A percentile compares a stretch with the other conserved stretches of the same genome.
Evolutionary conservation across 2,329 filamentous ascomycete species (phyloP).

Genomic region (Botryotinia calthae): DNA sequence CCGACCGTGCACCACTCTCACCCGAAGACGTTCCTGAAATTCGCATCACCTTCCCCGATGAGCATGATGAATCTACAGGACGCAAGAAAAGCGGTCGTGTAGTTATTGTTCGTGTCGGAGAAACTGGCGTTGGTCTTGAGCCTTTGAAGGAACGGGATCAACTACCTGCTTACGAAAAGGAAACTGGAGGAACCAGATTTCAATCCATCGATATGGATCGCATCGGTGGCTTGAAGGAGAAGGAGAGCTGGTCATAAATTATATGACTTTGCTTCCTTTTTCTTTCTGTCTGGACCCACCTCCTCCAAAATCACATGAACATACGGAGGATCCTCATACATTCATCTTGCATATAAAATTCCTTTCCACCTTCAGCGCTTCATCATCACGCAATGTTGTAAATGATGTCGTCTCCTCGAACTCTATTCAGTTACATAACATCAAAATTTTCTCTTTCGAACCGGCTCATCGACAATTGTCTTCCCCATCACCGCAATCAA

Average conservation of each 20-base stretch:
- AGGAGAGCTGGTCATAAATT: constrained; percentile 44
- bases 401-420: constrained; percentile 13
- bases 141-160: constrained; percentile 72
- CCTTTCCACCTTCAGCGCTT: constrained; percentile 12
- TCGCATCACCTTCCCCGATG: constrained; percentile 95
- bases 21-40: constrained; percentile 91
- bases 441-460: constrained; percentile 1
- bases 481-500: constrained; percentile 7
- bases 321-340: constrained; percentile 20
- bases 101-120: constrained; percentile 86
- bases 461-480: background rate
- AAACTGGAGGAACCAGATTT: constrained; percentile 69
- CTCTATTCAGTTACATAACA: constrained; percentile 10
- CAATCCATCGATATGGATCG: constrained; percentile 92
- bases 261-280: background rate
- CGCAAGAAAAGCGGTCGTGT: constrained; percentile 81
- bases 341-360: constrained; percentile 21
- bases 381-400: constrained; percentile 17
- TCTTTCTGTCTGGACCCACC: background rate
- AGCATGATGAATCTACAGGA: constrained; percentile 76
- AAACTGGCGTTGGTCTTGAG: constrained; percentile 83
- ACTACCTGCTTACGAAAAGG: constrained; percentile 86
- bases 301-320: constrained; percentile 5
- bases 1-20: constrained; percentile 71
- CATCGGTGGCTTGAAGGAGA: constrained; percentile 93